Evolutionary conservation across 352 stramenopile genomes (phyloP), one percentile per base, ranked within the genome.

Genomic region (Globisporangium spiculum): DNA sequence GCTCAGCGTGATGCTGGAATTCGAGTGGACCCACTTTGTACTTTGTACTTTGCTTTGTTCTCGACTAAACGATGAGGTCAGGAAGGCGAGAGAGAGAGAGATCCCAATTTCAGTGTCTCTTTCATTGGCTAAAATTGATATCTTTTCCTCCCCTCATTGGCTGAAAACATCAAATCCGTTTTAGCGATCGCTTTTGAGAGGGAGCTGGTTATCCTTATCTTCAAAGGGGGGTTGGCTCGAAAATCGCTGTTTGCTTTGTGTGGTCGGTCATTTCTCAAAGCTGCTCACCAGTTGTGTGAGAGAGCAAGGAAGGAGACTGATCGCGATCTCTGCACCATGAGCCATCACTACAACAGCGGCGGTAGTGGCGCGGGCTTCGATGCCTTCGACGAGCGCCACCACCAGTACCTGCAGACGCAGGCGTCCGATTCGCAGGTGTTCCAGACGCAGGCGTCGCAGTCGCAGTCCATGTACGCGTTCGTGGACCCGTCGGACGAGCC

Each of bases 381-480:
- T 53, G 78, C 70, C 56, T 86, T 83, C 69, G 78, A 84, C 60
- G 78, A 73, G 38, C 54, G 65, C 30, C 66, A 71, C 66, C 66
- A 71, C 53, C 60, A 84, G 65, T 89, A 81, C 58, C 64, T 89
- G 66, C 77, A 82, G 70, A 84, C 78, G 73, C 80, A 73, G 65
- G 50, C 56, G 41, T 20, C 32, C 36, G 60, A 71, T 18, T 67
- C 63, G 63, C 67, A 90, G 75, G 67, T 67, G 6, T 83, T 79
- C 68, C 72, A 76, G 65, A 78, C 82, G 52, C 79, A 84, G 55
- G 76, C 80, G 57, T 88, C 80, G 62, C 79, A 78, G 69, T 67
- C 73, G 53, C 71, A 71, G 70, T 74, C 76, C 27, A 66, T 79
- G 56, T 93, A 91, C 69, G 73, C 81, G 48, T 93, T 93, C 72